phyloP scores from a whole-genome alignment of 140 eudicot species.

The Cichorium intybus region DNA sequence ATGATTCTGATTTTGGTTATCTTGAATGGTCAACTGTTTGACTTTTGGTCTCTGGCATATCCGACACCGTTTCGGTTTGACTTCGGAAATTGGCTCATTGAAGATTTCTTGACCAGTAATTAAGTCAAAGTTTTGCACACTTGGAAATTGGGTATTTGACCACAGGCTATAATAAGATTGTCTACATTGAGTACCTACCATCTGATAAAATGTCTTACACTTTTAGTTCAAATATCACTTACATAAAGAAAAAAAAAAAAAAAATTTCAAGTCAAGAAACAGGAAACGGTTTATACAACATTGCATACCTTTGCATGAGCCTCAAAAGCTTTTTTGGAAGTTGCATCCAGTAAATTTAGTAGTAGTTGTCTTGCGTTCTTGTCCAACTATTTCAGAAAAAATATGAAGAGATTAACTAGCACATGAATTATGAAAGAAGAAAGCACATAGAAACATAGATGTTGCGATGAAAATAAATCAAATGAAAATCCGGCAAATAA shows the following conservation, averaged over 20 bases:
- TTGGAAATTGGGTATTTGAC: conserved; percentile 18
- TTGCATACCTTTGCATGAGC: conserved; percentile 39
- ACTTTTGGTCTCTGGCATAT: conserved; percentile 39
- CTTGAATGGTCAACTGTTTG: conserved; percentile 40
- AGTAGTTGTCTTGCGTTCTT: conserved; percentile 38
- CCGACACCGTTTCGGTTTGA: conserved; percentile 44
- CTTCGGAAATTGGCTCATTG: conserved; percentile 12
- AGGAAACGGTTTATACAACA: background rate
- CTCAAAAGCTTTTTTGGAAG: conserved; percentile 37
- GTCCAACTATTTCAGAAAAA: conserved; percentile 33
- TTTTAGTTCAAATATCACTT: background rate
- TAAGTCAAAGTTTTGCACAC: conserved; percentile 19
- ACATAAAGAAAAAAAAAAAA: background rate
- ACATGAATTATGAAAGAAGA: background rate
- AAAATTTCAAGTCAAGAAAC: background rate
- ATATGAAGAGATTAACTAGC: background rate
- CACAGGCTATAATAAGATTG: conserved; percentile 15
- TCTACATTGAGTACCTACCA: conserved; percentile 25
- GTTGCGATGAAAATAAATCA: background rate
- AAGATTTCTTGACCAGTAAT: conserved; percentile 6
- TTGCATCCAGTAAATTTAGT: conserved; percentile 33
- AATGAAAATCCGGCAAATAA: background rate
- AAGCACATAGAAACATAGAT: background rate
- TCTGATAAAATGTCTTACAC: conserved; percentile 14
- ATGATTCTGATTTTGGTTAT: conserved; percentile 14